phyloP scores from a whole-genome alignment of 176 grass and related monocot species.

The Pontederia crassipes region DNA sequence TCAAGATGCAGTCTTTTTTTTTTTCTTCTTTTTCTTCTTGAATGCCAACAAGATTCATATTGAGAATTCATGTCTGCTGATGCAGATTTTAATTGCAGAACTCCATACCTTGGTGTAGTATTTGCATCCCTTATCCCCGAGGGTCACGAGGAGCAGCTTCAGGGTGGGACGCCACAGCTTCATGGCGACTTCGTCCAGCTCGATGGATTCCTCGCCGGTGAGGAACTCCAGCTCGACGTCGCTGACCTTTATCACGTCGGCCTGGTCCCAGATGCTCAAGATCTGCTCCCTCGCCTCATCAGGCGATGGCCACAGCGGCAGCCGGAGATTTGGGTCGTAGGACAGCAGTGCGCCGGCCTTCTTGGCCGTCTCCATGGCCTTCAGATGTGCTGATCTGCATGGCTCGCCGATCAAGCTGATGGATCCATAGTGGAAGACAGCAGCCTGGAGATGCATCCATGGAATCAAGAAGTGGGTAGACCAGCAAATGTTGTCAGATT shows the following conservation, averaged over 20 bases:
- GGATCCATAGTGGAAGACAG: conserved; percentile 87
- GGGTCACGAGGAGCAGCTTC: conserved; percentile 74
- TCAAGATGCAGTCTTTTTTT: too few species aligned
- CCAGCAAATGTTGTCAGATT: neutral
- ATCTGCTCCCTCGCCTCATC: conserved; percentile 72
- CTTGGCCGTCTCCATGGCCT: conserved; percentile 66
- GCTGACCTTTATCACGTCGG: conserved; percentile 93
- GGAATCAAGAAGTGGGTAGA: neutral
- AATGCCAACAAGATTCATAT: neutral
- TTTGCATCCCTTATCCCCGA: conserved; percentile 88
- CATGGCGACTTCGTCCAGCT: conserved; percentile 57
- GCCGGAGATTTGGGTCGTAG: conserved; percentile 78
- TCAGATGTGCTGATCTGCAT: conserved; percentile 71
- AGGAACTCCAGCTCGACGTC: conserved; percentile 87
- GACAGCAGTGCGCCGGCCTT: conserved; percentile 79
- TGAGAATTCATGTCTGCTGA: neutral
- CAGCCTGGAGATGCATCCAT: conserved; percentile 34
- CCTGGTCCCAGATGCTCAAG: conserved; percentile 91
- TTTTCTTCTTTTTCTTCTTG: too few species aligned
- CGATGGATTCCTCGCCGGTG: conserved; percentile 56
- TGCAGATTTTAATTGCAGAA: too few species aligned
- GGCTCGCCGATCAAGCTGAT: conserved; percentile 92
- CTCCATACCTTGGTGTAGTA: conserved; percentile 69
- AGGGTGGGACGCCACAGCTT: conserved; percentile 68
- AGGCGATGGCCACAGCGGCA: conserved; percentile 75